Evolutionary conservation across 352 stramenopile genomes (phyloP), one percentile per base, ranked within the genome.

Genomic region (Phytophthora parvispora): DNA sequence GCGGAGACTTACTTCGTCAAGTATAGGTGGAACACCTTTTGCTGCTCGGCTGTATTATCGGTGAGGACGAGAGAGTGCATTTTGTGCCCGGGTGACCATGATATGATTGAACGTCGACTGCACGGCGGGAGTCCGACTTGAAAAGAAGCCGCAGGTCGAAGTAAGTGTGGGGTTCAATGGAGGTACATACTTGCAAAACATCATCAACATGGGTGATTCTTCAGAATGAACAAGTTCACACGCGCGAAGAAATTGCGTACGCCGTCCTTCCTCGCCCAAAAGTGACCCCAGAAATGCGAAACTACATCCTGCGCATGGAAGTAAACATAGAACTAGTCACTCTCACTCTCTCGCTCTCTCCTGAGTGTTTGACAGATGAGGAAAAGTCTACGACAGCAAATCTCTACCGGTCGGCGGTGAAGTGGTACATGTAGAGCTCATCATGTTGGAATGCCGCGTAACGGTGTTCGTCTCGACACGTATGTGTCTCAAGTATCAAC

Each of bases 231-330:
- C 4, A 32, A 22, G 7, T 6, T 9, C 38, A 53, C 20, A 15
- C 7, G 4, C 38, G 60, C 5, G 28, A 38, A 18, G 29, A 10
- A 36, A 29, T 28, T 12, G n/a, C 16, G 3, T 60, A 50, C 12
- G 36, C 49, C 25, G 49, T 60, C 3, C 9, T 5, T 12, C 60
- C 50, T 6, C 50, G 29, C 9, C 49, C 38, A 4, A 54, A 67
- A 13, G 38, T 56, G 5, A 67, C 60, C 6, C 40, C 50, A 20
- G 36, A 49, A 31, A 55, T 60, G 49, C 40, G 31, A 22, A 38
- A 36, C 6, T 67, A 49, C 22, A 67, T 67, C 15, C 25, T 40
- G 4, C 60, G 28, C 7, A 60, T 67, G 50, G 50, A 40, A 40
- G 32, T 40, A 40, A 40, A 40, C 18, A 40, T 40, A 38, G 27